These are phyloP conservation scores for Cladosporium austrohemisphaericum DNA, from an alignment of 2,329 filamentous ascomycete genomes.

Conservation along the genomic window DNA sequence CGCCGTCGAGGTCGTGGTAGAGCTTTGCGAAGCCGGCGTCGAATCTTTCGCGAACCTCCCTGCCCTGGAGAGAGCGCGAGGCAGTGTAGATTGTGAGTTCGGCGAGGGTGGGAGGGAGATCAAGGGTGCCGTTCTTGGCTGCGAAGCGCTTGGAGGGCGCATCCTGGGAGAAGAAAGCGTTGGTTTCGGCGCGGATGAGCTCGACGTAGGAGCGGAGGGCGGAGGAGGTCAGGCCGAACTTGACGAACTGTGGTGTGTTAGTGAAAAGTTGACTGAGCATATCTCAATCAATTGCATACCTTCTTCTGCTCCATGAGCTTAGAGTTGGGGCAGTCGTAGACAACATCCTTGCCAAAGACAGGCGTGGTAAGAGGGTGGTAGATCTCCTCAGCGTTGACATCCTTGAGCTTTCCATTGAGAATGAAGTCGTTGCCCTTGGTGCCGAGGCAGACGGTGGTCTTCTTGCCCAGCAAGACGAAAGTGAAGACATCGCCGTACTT, in stretches of 20 bases:
- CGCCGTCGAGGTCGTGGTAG: conserved; percentile 87
- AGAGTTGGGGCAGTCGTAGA: conserved; percentile 85
- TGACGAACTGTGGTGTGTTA: conserved; percentile 62
- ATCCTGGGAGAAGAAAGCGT: conserved; percentile 66
- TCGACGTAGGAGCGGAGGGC: conserved; percentile 73
- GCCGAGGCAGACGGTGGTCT: conserved; percentile 81
- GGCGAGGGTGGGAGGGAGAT: conserved; percentile 72
- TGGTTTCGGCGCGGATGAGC: conserved; percentile 71
- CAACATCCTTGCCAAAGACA: conserved; percentile 78
- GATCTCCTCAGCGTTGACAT: conserved; percentile 86
- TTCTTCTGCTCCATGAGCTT: conserved; percentile 97
- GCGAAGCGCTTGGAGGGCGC: conserved; percentile 41
- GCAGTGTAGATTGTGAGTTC: conserved; percentile 90
- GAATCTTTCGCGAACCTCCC: conserved; percentile 75
- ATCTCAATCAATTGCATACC: conserved; percentile 47
- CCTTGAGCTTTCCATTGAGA: conserved; percentile 83
- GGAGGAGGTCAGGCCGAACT: conserved; percentile 71
- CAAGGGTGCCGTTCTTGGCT: conserved; percentile 54
- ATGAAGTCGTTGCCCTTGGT: conserved; percentile 86
- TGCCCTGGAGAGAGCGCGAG: conserved; percentile 78
- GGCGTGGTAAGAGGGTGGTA: conserved; percentile 71
- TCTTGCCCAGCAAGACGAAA: conserved; percentile 81
- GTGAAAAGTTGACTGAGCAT: background rate
- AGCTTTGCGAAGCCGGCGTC: conserved; percentile 75
- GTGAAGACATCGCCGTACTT: conserved; percentile 93